phyloP scores from a whole-genome alignment of 2,329 filamentous ascomycete genomes.

The Fusarium hostae region DNA sequence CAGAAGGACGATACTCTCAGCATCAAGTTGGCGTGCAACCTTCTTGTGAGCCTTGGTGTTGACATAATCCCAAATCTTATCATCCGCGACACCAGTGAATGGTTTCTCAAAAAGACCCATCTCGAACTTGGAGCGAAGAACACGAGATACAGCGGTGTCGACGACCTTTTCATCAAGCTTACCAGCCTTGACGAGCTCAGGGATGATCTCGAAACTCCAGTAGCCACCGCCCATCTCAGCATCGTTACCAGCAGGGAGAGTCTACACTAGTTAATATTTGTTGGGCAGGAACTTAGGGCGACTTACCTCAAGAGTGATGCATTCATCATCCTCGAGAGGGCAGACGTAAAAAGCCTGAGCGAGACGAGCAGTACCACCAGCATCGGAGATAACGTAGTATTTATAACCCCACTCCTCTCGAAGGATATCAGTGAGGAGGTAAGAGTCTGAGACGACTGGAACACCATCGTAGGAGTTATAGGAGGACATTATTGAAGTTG shows the following conservation, averaged over 20 bases:
- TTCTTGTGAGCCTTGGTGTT: constrained; percentile 69
- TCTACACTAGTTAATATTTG: constrained; percentile 45
- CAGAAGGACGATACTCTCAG: constrained; percentile 70
- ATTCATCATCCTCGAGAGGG: constrained; percentile 67
- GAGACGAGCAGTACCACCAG: constrained; percentile 76
- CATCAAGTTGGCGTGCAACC: constrained; percentile 71
- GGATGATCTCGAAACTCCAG: constrained; percentile 75
- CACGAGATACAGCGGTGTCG: constrained; percentile 72
- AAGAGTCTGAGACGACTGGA: constrained; percentile 72
- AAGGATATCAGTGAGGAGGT: constrained; percentile 74
- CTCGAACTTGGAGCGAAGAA: constrained; percentile 75
- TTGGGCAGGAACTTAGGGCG: rapidly evolving
- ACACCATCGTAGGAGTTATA: constrained; percentile 81
- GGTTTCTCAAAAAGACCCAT: constrained; percentile 78
- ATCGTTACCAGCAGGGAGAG: constrained; percentile 75
- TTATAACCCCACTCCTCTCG: constrained; percentile 79
- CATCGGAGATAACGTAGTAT: constrained; percentile 72
- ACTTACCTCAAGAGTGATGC: constrained; percentile 67
- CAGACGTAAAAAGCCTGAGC: constrained; percentile 74
- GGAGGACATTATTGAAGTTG: constrained; percentile 76
- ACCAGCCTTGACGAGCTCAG: constrained; percentile 69
- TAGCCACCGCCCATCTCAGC: constrained; percentile 82
- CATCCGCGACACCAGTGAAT: constrained; percentile 67
- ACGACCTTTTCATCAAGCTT: constrained; percentile 68
- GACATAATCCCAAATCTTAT: constrained; percentile 67